Conservation (phyloP, 1,139 yeast species). For the Casaregolazyma suthepensis region DNA sequence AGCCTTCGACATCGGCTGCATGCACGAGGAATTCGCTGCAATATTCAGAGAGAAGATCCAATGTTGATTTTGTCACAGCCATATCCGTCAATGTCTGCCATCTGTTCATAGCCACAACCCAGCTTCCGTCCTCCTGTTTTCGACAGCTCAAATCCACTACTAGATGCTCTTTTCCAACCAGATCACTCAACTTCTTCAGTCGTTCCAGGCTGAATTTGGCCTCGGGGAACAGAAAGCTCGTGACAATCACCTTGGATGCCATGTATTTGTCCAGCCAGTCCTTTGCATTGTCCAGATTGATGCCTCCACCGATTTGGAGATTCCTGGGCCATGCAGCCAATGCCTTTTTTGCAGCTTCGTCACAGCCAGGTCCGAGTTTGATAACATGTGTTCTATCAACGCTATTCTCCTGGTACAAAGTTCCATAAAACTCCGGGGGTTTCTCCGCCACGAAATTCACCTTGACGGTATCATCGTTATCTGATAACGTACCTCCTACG, state of each 20-base stretch:
- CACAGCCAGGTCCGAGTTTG: slow-evolving; percentile 81
- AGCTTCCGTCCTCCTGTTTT: slow-evolving; percentile 39
- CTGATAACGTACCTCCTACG: slow-evolving; percentile 81
- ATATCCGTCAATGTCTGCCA: slow-evolving; percentile 88
- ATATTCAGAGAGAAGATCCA: slow-evolving; percentile 50
- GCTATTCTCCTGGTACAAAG: slow-evolving; percentile 53
- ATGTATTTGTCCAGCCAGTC: slow-evolving; percentile 58
- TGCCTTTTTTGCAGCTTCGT: slow-evolving; percentile 75
- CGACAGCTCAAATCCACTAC: slow-evolving; percentile 92
- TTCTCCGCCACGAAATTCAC: slow-evolving; percentile 80
- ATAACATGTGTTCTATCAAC: slow-evolving; percentile 86
- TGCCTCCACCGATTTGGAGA: slow-evolving; percentile 92
- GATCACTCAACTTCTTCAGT: slow-evolving; percentile 40
- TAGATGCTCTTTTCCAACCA: slow-evolving; percentile 60
- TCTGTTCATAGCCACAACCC: slow-evolving; percentile 95
- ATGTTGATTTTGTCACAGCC: slow-evolving; percentile 47
- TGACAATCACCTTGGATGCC: slow-evolving; percentile 83
- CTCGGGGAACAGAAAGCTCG: slow-evolving; percentile 79
- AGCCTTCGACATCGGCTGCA: slow-evolving; percentile 98
- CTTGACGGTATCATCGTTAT: slow-evolving; percentile 37
- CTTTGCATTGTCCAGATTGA: slow-evolving; percentile 63
- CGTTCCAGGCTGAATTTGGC: slow-evolving; percentile 53
- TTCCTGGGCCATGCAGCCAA: slow-evolving; percentile 63
- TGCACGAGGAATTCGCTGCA: slow-evolving; percentile 87
- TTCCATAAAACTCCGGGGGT: slow-evolving; percentile 71